Conservation (phyloP, 1,139 yeast genomes). For the Hansenula lynferdii region DNA sequence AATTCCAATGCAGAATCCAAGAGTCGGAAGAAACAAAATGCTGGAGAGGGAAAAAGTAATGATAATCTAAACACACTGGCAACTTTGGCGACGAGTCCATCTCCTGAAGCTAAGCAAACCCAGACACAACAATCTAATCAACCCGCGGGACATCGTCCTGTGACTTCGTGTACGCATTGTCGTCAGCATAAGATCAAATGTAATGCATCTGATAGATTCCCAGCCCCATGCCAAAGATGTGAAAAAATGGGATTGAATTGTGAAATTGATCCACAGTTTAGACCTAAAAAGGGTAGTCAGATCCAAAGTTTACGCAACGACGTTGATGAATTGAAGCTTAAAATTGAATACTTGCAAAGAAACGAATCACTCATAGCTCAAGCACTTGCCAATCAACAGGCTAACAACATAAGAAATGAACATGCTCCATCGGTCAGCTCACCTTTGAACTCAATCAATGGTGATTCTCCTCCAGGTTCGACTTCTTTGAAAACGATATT, state of each 20-base stretch:
- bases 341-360: slow-evolving; percentile 69
- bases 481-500: slow-evolving; percentile 25
- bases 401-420: slow-evolving; percentile 24
- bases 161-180: slow-evolving; percentile 90
- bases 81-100: slow-evolving; percentile 7
- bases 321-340: slow-evolving; percentile 73
- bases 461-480: slow-evolving; percentile 7
- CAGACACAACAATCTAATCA: slow-evolving; percentile 6
- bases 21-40: slow-evolving; percentile 3
- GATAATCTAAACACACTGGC: slow-evolving; percentile 17
- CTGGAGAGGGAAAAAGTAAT: slow-evolving; percentile 9
- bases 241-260: slow-evolving; percentile 75
- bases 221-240: slow-evolving; percentile 80
- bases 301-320: slow-evolving; percentile 81
- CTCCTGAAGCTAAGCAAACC: background rate
- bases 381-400: slow-evolving; percentile 38
- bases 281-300: slow-evolving; percentile 90
- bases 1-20: background rate
- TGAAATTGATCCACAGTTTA: slow-evolving; percentile 86
- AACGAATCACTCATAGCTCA: slow-evolving; percentile 66
- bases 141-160: slow-evolving; percentile 67
- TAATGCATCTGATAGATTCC: slow-evolving; percentile 81
- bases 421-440: slow-evolving; percentile 17
- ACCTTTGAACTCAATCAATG: slow-evolving; percentile 12
- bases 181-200: slow-evolving; percentile 94